Base-by-base conservation (phyloP, 2,329 filamentous ascomycete genomes). In the Penicillium sclerotiorum region DNA sequence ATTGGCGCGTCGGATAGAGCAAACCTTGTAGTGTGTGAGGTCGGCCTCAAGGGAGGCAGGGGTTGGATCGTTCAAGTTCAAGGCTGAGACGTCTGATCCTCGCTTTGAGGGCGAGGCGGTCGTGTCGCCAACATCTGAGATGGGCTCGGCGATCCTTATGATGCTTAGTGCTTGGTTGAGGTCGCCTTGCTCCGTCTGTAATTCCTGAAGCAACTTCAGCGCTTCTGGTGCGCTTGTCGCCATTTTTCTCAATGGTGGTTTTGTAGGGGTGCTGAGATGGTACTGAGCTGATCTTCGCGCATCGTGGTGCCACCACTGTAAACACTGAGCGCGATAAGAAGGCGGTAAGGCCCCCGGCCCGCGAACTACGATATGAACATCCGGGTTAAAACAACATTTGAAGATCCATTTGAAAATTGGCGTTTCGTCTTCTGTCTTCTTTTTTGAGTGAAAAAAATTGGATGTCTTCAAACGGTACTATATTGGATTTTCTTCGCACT, bases 41-140 rank as follows among this genome's bases (percentile, higher is more conserved):
- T 97, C 93, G 22, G 89, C 89, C 57, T 89, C 85, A 7, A 97
- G 79, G 15, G 87, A 87, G 13, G 87, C 82, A 0, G 92, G 90
- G 8, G 86, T 89, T 15, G 84, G 83, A 53, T 81, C 83, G 58
- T 87, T 84, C 54, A 85, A 79, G 20, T 81, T 79, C 27, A 88
- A 90, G 35, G 84, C 82, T 68, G 88, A 90, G 39, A 84, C 83
- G 70, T 94, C 89, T 4, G 90, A 95, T 25, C 79, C 85, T 55
- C 87, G 80, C 52, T 81, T 80, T 12, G 67, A 70, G 5, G 69
- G 70, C 3, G 69, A 70, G 6, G 59, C 49, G 13, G 50, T 50
- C 11, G 56, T 41, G 20, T 58, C 57, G 28, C 62, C 59, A n/a
- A 56, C 49, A 18, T 69, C 63, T 4, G 82, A 81, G 42, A 93